These are phyloP conservation scores for Nannizzia gypsea DNA, from an alignment of 2,329 filamentous ascomycete species.

Conservation along the genomic window DNA sequence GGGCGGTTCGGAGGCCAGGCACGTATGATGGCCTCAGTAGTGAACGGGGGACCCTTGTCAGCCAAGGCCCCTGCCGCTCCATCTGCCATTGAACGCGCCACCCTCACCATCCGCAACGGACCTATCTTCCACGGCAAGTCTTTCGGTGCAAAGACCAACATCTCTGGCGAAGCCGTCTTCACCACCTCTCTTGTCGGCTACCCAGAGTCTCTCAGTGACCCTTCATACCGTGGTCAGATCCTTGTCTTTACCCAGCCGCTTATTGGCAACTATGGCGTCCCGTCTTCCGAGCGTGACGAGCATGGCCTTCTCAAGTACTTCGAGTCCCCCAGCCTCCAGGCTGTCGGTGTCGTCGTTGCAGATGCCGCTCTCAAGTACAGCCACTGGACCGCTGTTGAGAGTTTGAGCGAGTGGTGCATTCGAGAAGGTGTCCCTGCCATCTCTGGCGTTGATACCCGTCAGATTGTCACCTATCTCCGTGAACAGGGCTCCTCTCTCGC, in stretches of 20 bases:
- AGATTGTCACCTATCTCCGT: conserved; percentile 87
- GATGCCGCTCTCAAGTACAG: conserved; percentile 90
- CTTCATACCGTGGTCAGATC: conserved; percentile 68
- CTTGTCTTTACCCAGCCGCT: conserved; percentile 95
- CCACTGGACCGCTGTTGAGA: conserved; percentile 97
- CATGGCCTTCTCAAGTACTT: conserved; percentile 94
- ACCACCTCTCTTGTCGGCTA: conserved; percentile 96
- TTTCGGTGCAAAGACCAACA: conserved; percentile 91
- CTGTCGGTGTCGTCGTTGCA: conserved; percentile 86
- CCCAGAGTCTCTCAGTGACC: conserved; percentile 71
- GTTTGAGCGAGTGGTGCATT: conserved; percentile 84
- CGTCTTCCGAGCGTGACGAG: conserved; percentile 70
- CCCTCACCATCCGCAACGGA: conserved; percentile 90
- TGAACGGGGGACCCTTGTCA: conserved; percentile 51
- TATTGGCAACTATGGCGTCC: conserved; percentile 97
- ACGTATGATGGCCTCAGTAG: conserved; percentile 52
- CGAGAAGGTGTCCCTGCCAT: conserved; percentile 93
- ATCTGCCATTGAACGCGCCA: conserved; percentile 65
- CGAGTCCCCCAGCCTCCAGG: conserved; percentile 95
- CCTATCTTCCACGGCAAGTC: conserved; percentile 94
- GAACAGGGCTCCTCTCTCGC: conserved; percentile 95
- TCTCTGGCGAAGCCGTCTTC: conserved; percentile 96
- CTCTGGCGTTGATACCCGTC: conserved; percentile 91
- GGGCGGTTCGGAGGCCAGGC: conserved; percentile 22
- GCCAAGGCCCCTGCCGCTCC: conserved; percentile 45